These are phyloP conservation scores for Bryopsis sp. DNA, from an alignment of 139 green algal genomes.

Conservation along the genomic window DNA sequence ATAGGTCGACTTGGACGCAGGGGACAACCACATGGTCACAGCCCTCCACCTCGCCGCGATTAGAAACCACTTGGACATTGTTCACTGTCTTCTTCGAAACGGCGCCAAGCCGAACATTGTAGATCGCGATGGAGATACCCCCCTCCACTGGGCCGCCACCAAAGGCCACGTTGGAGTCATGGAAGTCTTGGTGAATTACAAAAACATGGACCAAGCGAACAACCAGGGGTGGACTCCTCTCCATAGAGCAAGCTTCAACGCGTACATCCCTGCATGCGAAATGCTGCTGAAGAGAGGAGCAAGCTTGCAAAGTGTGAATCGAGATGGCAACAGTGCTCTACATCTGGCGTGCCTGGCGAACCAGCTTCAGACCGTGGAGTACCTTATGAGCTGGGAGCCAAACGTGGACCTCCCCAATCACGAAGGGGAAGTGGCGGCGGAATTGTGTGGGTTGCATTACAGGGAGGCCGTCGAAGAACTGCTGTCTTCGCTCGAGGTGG, in stretches of 20 bases:
- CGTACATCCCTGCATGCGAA: slow-evolving; percentile 17
- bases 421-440: no score
- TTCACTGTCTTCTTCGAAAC: slow-evolving; percentile 25
- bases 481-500: no score
- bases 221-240: slow-evolving; percentile 38
- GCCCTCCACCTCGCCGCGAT: slow-evolving; percentile 38
- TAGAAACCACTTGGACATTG: slow-evolving; percentile 23
- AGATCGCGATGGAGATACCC: slow-evolving; percentile 33
- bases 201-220: slow-evolving; percentile 28
- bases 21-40: slow-evolving; percentile 32
- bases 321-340: slow-evolving; percentile 41
- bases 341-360: slow-evolving; percentile 41
- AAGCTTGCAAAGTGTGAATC: slow-evolving; percentile 18
- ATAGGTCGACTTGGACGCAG: slow-evolving; percentile 37
- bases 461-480: no score
- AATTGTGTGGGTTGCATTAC: no score
- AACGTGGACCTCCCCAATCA: no score
- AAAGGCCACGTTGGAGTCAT: slow-evolving; percentile 34
- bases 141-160: slow-evolving; percentile 41
- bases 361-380: slow-evolving; percentile 26
- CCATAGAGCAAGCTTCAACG: slow-evolving; percentile 37
- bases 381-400: slow-evolving; percentile 7
- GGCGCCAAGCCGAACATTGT: slow-evolving; percentile 14
- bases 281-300: slow-evolving; percentile 22
- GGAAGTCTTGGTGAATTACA: slow-evolving; percentile 23